These are phyloP conservation scores for Aspergillus melleus DNA, from an alignment of 2,329 filamentous ascomycete species.

Conservation along the genomic window DNA sequence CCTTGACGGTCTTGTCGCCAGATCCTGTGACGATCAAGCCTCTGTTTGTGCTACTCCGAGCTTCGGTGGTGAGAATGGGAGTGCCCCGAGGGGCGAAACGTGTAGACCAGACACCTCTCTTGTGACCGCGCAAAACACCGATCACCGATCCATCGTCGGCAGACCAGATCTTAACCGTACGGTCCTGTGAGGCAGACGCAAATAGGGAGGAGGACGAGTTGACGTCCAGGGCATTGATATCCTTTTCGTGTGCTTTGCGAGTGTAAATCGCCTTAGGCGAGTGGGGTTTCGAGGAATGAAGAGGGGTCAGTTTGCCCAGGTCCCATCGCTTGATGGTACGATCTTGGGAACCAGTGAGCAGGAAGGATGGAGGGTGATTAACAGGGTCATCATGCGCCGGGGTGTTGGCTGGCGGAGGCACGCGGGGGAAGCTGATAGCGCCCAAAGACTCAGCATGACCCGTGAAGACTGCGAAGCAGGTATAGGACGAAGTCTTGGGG, in stretches of 20 bases:
- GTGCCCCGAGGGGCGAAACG: conserved; percentile 80
- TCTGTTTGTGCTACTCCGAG: conserved; percentile 68
- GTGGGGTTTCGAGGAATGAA: conserved; percentile 39
- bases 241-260: conserved; percentile 95
- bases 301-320: conserved; percentile 61
- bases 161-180: conserved; percentile 96
- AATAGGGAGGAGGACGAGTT: conserved; percentile 76
- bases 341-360: conserved; percentile 92
- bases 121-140: conserved; percentile 88
- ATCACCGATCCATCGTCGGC: conserved; percentile 84
- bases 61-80: conserved; percentile 72
- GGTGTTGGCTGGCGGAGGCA: conserved; percentile 66
- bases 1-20: conserved; percentile 92
- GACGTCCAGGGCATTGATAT: conserved; percentile 92
- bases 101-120: conserved; percentile 93
- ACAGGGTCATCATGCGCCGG: conserved; percentile 72
- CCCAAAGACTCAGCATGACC: conserved; percentile 94
- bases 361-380: conserved; percentile 75
- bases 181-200: conserved; percentile 94
- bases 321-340: conserved; percentile 96
- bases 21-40: conserved; percentile 87
- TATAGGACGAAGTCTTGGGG: conserved; percentile 69
- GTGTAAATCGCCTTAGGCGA: conserved; percentile 69
- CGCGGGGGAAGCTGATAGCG: conserved; percentile 79
- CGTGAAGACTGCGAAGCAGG: conserved; percentile 78